Evolutionary conservation across 306 rosid genomes (phyloP), one percentile per base, ranked within the genome.

Genomic region (Psophocarpus tetragonolobus): DNA sequence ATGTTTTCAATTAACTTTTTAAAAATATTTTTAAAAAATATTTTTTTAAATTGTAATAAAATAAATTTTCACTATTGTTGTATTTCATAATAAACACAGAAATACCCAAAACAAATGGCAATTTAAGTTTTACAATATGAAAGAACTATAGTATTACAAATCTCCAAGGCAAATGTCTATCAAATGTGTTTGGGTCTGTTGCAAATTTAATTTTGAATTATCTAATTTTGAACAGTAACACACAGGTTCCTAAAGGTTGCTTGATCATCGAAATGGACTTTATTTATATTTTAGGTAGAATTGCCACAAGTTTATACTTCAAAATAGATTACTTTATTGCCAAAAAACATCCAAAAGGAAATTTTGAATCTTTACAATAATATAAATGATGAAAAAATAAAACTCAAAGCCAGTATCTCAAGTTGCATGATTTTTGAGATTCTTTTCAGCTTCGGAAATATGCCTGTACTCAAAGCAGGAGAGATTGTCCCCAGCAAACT

Each of bases 391-490:
- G 68, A 41, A 71, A 15, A 39, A 41, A n/a, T n/a, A n/a, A 80
- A 50, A 11, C n/a, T 15, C 74, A 73, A 53, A 8, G 60, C 42
- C 62, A 65, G 17, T 26, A 48, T 63, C 36, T 48, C 60, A 51
- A 63, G 42, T 58, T 17, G 54, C 78, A 51, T 38, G 9, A 48
- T 63, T n/a, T 61, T 63, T n/a, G 18, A 38, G 29, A 27, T 45
- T 48, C 23, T 60, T 71, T 15, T 44, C 77, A 60, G 41, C 72
- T 45, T 45, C 30, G 56, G 38, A 47, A 72, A 58, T 70, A 24
- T 32, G n/a, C 15, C 53, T 42, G 51, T 23, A n/a, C 23, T 23
- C 42, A 56, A 15, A 50, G 41, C 18, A 39, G n/a, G 3, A 41
- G 14, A 36, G 36, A 5, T 36, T 18, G 48, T 20, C 3, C 75